phyloP scores from a whole-genome alignment of 2,329 filamentous ascomycete genomes.

The Pseudogymnoascus sp. region DNA sequence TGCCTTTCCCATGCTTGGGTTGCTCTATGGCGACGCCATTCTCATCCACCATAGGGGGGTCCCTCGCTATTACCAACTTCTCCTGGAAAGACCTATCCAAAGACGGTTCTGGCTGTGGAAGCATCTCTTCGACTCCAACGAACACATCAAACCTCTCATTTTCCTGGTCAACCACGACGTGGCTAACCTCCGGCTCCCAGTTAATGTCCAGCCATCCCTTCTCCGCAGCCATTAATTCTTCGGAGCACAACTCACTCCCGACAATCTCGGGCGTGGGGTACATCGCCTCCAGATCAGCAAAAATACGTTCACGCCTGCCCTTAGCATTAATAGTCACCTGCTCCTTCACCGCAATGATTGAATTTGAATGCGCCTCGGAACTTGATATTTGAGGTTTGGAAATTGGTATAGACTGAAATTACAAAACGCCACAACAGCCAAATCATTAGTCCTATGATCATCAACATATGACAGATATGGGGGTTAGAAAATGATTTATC shows the following conservation, averaged over 20 bases:
- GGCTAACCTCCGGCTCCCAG: slow-evolving; percentile 38
- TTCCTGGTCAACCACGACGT: neutral
- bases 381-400: slow-evolving; percentile 42
- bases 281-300: slow-evolving; percentile 75
- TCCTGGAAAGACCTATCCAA: slow-evolving; percentile 19
- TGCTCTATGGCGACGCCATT: slow-evolving; percentile 47
- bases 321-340: slow-evolving; percentile 80
- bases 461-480: slow-evolving; percentile 61
- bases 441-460: slow-evolving; percentile 90
- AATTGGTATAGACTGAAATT: slow-evolving; percentile 53
- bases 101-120: neutral
- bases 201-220: slow-evolving; percentile 59
- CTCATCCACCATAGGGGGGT: slow-evolving; percentile 45
- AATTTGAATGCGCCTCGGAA: slow-evolving; percentile 40
- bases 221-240: slow-evolving; percentile 75
- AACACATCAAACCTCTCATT: slow-evolving; percentile 9
- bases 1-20: slow-evolving; percentile 42
- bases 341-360: slow-evolving; percentile 59
- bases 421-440: slow-evolving; percentile 45
- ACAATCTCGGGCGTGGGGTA: slow-evolving; percentile 70
- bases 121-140: neutral
- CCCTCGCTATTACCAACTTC: slow-evolving; percentile 29
- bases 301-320: slow-evolving; percentile 77
- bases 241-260: slow-evolving; percentile 75
- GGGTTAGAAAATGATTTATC: slow-evolving; percentile 35